Evolutionary conservation across 257 asterid genomes (phyloP).

Genomic region (Anisodus tanguticus): DNA sequence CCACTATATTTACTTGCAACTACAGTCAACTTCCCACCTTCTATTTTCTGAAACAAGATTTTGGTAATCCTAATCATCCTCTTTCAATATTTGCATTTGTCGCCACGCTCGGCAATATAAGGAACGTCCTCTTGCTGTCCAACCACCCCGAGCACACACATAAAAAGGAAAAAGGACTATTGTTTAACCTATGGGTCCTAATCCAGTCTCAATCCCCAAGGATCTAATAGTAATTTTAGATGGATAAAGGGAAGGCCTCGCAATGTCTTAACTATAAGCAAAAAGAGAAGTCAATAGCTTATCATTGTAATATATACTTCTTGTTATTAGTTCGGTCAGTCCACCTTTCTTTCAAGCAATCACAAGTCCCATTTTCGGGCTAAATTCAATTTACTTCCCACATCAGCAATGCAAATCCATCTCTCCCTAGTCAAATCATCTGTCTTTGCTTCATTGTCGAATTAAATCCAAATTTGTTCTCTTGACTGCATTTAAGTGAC

Average conservation of each 20-base stretch:
- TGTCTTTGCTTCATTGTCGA: too few species aligned
- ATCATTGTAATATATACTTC: neutral
- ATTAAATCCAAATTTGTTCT: neutral
- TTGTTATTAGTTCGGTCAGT: neutral
- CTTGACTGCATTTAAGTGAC: constrained; percentile 2
- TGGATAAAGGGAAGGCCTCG: neutral
- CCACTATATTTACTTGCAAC: neutral
- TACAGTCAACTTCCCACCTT: neutral
- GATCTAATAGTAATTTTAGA: neutral
- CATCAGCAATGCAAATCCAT: neutral
- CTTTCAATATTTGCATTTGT: neutral
- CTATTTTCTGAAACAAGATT: neutral
- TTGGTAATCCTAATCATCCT: neutral
- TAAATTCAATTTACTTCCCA: neutral
- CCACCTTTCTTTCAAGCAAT: constrained; percentile 6
- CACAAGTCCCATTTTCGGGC: neutral
- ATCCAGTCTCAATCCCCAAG: neutral
- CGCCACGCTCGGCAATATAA: neutral
- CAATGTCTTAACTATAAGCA: neutral
- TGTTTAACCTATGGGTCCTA: neutral
- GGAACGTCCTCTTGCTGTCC: neutral
- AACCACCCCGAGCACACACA: neutral
- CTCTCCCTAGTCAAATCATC: neutral
- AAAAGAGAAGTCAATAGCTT: neutral
- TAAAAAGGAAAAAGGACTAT: neutral